Evolutionary conservation across 352 stramenopile species (phyloP).

Genomic region (Pythium biforme): DNA sequence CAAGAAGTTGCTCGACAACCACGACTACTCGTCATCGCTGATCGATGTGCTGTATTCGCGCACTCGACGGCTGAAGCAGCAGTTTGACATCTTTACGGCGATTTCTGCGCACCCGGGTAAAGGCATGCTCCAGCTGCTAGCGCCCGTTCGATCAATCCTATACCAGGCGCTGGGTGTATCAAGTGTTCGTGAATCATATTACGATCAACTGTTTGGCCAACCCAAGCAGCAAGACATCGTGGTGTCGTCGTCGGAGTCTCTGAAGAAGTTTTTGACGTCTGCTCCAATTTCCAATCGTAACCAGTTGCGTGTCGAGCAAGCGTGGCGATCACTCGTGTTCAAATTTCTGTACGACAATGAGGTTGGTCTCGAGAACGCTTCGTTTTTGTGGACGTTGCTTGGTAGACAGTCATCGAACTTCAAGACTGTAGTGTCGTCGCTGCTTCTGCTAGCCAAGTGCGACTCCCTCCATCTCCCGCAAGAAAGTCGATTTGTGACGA

Average conservation of each 20-base stretch:
- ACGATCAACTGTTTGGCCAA: slow-evolving; percentile 13
- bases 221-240: slow-evolving; percentile 11
- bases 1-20: slow-evolving; percentile 55
- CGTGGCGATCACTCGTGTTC: slow-evolving; percentile 51
- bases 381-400: slow-evolving; percentile 37
- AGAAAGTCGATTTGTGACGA: slow-evolving; percentile 30
- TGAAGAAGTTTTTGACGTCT: slow-evolving; percentile 36
- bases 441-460: slow-evolving; percentile 55
- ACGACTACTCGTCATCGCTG: slow-evolving; percentile 50
- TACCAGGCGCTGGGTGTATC: slow-evolving; percentile 53
- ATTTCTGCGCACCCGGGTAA: slow-evolving; percentile 26
- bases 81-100: slow-evolving; percentile 50
- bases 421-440: slow-evolving; percentile 53
- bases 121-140: slow-evolving; percentile 40
- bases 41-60: slow-evolving; percentile 69
- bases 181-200: slow-evolving; percentile 38
- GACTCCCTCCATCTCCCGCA: slow-evolving; percentile 35
- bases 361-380: slow-evolving; percentile 24
- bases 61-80: slow-evolving; percentile 41
- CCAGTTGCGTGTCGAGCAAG: slow-evolving; percentile 34
- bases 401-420: slow-evolving; percentile 37
- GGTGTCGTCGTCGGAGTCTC: neutral
- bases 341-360: slow-evolving; percentile 39
- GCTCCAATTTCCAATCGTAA: slow-evolving; percentile 31
- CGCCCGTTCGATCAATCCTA: slow-evolving; percentile 37